Base-by-base conservation (phyloP, 2,329 filamentous ascomycete genomes). In the Trichoderma sp. region DNA sequence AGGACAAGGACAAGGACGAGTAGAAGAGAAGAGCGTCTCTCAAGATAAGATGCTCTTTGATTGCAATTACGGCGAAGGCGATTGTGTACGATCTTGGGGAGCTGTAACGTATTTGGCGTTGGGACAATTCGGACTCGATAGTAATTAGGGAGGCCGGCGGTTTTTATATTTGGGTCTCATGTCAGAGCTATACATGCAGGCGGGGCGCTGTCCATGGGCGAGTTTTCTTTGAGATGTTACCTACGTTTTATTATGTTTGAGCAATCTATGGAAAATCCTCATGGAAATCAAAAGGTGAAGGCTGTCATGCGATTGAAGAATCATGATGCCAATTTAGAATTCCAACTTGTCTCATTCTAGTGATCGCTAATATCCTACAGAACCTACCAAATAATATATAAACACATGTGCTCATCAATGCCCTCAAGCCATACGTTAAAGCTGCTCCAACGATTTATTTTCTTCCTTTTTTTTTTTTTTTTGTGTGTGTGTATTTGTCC, bases 1-100 rank as follows among this genome's bases (percentile, higher is more conserved):
- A 76, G 10, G 76, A 76, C 24, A 75, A 78, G 59, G 77, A 76
- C 28, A 75, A 76, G 70, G 59, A 63, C 8, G 69, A 72, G 7
- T 69, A 59, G 21, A 28, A 13, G 18, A n/a, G 18, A 10, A n/a
- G n/a, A 76, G 70, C 10, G 3, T 56, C 8, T 56, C 54, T 49
- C 46, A 24, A 34, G 51, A 5, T 18, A 16, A 18, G 54, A n/a
- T 32, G 16, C 6, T n/a, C 28, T 3, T 1, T 14, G 28, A 18
- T n/a, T 56, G 54, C 34, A 21, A 32, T 32, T 3, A 5, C 28
- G 34, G 39, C 5, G 32, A 49, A 6, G 37, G 26, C 1, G 39
- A 39, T 46, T 46, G 39, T 56, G 32, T 63, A 64, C 14, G 52
- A 51, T 68, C 64, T 64, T 43, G 26, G 55, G 58, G 24, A 13